Base-by-base conservation (phyloP, 1,284 basidiomycete species). In the Fereydounia khargensis region DNA sequence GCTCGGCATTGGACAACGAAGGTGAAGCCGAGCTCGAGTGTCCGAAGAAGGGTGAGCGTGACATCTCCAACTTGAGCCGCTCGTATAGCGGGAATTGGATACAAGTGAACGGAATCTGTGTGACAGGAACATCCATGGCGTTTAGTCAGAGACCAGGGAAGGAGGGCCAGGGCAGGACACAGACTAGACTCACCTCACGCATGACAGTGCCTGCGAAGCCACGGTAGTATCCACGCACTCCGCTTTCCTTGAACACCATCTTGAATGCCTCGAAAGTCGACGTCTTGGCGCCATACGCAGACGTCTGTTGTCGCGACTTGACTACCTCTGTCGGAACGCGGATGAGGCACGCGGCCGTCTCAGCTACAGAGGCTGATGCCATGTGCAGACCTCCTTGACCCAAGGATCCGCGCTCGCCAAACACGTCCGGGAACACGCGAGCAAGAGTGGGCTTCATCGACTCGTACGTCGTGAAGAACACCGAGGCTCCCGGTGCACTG, bases 71-170 rank as follows among this genome's bases (percentile, higher is more conserved):
- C 76, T 98, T 98, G 57, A 98, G 80, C 30, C 83, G 80, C 78
- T 98, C 95, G 72, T 97, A 99, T 19, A 98, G 78, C 0, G 95
- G 95, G 74, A 98, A 99, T 76, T 99, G 95, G 19, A 99, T 81
- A 10, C 91, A 94, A 1, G 94, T 95, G 79, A 99, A 98, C 0
- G 94, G 94, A 31, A 98, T 91, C 90, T 94, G 53, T 24, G 18
- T 20, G 33, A 20, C 47, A 53, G 11, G 61, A 16, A 28, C 17
- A 23, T 28, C 17, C 28, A 25, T n/a, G 25, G 6, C 41, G 25
- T 17, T 11, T 31, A 31, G 22, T 25, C 24, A 23, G 20, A 24
- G 19, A 33, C 18, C 25, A 42, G 28, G 17, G 22, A 31, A n/a
- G n/a, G n/a, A n/a, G n/a, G n/a, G n/a, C n/a, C n/a, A n/a, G n/a